phyloP scores from a whole-genome alignment of 768 basidiomycete genomes.

The Suillus occidentalis region DNA sequence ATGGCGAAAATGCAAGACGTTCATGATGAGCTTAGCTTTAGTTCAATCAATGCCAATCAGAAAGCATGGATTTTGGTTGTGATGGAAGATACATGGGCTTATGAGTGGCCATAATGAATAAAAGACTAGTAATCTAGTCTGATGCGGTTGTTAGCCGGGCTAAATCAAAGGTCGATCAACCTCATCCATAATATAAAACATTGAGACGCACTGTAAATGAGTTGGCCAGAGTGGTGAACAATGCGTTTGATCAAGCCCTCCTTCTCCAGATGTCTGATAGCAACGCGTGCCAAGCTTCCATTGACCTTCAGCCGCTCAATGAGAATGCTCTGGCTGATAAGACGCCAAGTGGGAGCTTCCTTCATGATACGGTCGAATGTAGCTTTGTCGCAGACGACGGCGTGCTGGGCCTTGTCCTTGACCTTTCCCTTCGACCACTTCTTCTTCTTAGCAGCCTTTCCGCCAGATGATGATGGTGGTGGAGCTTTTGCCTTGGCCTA shows the following conservation, averaged over 20 bases:
- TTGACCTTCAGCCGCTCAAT: conserved; percentile 98
- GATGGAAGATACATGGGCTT: conserved; percentile 38
- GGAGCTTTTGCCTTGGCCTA: conserved; percentile 81
- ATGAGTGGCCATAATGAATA: conserved; percentile 24
- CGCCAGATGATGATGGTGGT: conserved; percentile 61
- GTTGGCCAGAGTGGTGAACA: conserved; percentile 91
- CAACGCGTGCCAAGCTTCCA: conserved; percentile 88
- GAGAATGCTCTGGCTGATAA: conserved; percentile 97
- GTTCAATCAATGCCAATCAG: conserved; percentile 18
- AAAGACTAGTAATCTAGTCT: conserved; percentile 33
- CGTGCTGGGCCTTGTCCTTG: conserved; percentile 99
- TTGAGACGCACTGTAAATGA: conserved; percentile 85
- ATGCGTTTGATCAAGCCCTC: conserved; percentile 94
- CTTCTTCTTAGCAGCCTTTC: conserved; percentile 98
- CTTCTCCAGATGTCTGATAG: conserved; percentile 90
- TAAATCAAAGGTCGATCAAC: conserved; percentile 19
- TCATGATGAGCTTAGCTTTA: background rate
- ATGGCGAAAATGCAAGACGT: background rate
- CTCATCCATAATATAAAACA: background rate
- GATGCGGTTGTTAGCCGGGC: conserved; percentile 46
- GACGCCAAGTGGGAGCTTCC: conserved; percentile 98
- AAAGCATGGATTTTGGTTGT: conserved; percentile 30
- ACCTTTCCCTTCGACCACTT: conserved; percentile 99
- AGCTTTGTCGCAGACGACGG: conserved; percentile 91
- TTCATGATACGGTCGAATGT: conserved; percentile 94